phyloP scores from a whole-genome alignment of 352 stramenopile genomes.

The Phytophthora lateralis region DNA sequence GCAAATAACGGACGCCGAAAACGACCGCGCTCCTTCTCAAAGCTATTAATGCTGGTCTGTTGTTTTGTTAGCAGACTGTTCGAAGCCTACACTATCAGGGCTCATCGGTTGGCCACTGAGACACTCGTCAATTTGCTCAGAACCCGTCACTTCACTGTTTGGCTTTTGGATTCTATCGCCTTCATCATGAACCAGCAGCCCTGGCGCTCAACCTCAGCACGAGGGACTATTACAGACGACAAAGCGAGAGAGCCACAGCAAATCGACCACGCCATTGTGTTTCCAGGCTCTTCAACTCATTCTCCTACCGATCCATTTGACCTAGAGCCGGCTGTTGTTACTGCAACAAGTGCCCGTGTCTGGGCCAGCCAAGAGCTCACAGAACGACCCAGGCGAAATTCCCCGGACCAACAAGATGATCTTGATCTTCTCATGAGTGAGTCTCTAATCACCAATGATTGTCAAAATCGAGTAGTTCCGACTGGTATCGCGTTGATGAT shows the following conservation, averaged over 20 bases:
- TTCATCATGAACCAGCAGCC: slow-evolving; percentile 16
- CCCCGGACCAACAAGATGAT: slow-evolving; percentile 2
- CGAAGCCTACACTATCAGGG: slow-evolving; percentile 1
- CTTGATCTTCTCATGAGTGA: slow-evolving; percentile 7
- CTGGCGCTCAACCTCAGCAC: not conserved
- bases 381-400: not conserved
- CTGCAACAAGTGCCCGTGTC: not conserved
- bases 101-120: slow-evolving; percentile 7
- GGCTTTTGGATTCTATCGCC: not conserved
- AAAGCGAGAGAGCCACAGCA: slow-evolving; percentile 1
- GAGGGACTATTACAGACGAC: not conserved
- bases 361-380: slow-evolving; percentile 1
- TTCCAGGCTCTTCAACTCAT: slow-evolving; percentile 2
- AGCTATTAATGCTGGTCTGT: slow-evolving; percentile 16
- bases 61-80: slow-evolving; percentile 17
- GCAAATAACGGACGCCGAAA: slow-evolving; percentile 33
- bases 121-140: slow-evolving; percentile 27
- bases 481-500: slow-evolving; percentile 27
- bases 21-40: slow-evolving; percentile 20
- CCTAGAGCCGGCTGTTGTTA: slow-evolving; percentile 9
- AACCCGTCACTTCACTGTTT: slow-evolving; percentile 13
- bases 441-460: slow-evolving; percentile 1
- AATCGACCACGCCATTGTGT: slow-evolving; percentile 1
- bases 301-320: not conserved
- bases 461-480: slow-evolving; percentile 14